These are phyloP conservation scores for Leccinum griseonigrum DNA, from an alignment of 1,284 basidiomycete species.

Conservation along the genomic window DNA sequence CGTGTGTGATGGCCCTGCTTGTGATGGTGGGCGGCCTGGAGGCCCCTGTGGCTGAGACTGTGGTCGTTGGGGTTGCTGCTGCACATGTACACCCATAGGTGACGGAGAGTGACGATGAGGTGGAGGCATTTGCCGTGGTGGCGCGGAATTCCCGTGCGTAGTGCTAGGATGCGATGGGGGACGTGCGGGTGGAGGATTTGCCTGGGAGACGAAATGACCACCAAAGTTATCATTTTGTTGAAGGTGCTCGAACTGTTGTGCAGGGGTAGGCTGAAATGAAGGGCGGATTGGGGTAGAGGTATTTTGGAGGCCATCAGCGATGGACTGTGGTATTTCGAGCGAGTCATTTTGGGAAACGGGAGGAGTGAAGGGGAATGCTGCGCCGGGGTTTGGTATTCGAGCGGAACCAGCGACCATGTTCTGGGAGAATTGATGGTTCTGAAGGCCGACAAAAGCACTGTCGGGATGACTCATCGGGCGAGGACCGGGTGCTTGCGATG, in stretches of 20 bases:
- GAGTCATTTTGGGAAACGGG: slow-evolving; percentile 40
- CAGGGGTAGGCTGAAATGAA: slow-evolving; percentile 52
- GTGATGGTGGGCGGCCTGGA: slow-evolving; percentile 37
- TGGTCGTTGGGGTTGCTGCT: slow-evolving; percentile 44
- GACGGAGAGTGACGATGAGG: slow-evolving; percentile 43
- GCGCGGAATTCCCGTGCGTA: slow-evolving; percentile 30
- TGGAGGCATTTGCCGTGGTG: slow-evolving; percentile 33
- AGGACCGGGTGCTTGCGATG: slow-evolving; percentile 42
- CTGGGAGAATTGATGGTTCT: slow-evolving; percentile 41
- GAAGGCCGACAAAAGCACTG: slow-evolving; percentile 45
- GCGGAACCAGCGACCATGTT: slow-evolving; percentile 32
- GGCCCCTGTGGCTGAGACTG: slow-evolving; percentile 48
- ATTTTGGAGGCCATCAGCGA: slow-evolving; percentile 42
- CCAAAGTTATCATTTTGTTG: slow-evolving; percentile 36
- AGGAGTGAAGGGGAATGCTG: slow-evolving; percentile 39
- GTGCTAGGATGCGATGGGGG: slow-evolving; percentile 44
- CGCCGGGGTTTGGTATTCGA: slow-evolving; percentile 40
- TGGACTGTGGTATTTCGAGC: slow-evolving; percentile 39
- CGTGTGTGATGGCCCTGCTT: slow-evolving; percentile 36
- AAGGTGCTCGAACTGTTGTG: slow-evolving; percentile 56
- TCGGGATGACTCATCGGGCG: slow-evolving; percentile 48
- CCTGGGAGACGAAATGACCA: slow-evolving; percentile 34
- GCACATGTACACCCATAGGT: slow-evolving; percentile 34
- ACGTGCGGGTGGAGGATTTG: slow-evolving; percentile 38
- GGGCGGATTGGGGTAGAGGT: slow-evolving; percentile 37